Conservation (phyloP, 2,329 filamentous ascomycete species). For the Diplodia corticola region DNA sequence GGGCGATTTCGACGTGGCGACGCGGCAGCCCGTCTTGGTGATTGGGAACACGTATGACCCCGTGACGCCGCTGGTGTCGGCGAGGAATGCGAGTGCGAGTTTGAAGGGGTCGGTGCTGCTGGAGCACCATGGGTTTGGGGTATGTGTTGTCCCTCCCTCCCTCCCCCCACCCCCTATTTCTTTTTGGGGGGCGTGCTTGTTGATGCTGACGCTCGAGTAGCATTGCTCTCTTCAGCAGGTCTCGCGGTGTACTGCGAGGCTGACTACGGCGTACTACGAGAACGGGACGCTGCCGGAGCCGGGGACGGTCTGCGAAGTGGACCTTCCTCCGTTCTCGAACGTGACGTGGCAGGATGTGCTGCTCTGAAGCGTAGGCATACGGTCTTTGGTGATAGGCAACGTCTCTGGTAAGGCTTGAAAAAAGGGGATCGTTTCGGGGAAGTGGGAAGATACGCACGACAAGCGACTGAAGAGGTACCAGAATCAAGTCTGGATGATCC, state of each 20-base stretch:
- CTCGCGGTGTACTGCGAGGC: constrained; percentile 25
- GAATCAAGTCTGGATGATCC: too few species aligned
- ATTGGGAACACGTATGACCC: constrained; percentile 27
- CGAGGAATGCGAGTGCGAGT: constrained; percentile 26
- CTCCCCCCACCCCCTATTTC: too few species aligned
- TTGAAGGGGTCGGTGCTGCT: constrained; percentile 26
- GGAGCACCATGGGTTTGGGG: constrained; percentile 27
- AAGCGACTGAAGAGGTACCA: too few species aligned
- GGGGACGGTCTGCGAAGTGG: constrained; percentile 26
- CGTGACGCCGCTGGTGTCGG: constrained; percentile 27
- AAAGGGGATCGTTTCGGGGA: too few species aligned
- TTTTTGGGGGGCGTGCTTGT: too few species aligned
- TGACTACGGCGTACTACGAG: constrained; percentile 25
- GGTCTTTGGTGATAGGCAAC: too few species aligned
- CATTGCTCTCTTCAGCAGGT: constrained; percentile 24
- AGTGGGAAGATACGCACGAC: too few species aligned
- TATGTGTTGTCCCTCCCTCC: background rate
- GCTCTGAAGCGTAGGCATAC: background rate
- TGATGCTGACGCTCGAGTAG: background rate
- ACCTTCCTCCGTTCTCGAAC: background rate
- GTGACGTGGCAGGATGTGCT: background rate
- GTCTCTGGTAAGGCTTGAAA: too few species aligned
- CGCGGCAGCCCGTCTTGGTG: constrained; percentile 27
- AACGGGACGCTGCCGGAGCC: constrained; percentile 26
- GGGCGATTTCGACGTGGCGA: constrained; percentile 26